Conservation (phyloP, 768 basidiomycete genomes). For the Mycena leptocephala region DNA sequence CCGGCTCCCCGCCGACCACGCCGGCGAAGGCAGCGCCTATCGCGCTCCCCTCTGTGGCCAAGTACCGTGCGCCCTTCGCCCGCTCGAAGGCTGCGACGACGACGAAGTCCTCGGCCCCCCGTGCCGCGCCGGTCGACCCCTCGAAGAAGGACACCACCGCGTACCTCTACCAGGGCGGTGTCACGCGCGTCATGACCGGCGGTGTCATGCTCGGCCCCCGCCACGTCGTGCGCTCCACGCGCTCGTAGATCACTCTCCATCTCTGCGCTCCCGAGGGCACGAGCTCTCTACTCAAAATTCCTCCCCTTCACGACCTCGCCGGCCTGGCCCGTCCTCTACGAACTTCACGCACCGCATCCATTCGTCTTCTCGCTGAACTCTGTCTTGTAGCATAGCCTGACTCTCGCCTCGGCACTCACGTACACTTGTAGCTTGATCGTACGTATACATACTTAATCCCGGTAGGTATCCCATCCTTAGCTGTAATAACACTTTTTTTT, state of each 20-base stretch:
- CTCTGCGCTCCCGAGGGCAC: too few relatives aligned
- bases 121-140: background rate
- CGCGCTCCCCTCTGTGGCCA: constrained; percentile 5
- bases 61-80: background rate
- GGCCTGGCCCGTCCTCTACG: background rate
- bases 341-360: background rate
- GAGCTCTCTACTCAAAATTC: background rate
- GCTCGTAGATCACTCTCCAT: background rate
- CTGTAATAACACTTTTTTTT: constrained; percentile 3
- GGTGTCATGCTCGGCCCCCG: constrained; percentile 41
- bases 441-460: background rate
- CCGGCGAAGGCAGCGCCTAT: constrained; percentile 1
- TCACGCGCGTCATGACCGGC: constrained; percentile 36
- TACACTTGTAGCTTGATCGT: background rate
- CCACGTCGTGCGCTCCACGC: background rate
- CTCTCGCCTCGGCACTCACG: background rate
- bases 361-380: background rate
- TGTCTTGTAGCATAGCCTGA: constrained; percentile 2
- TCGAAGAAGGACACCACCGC: constrained; percentile 14
- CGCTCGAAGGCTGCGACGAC: background rate
- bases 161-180: constrained; percentile 27
- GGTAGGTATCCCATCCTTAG: background rate
- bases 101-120: background rate
- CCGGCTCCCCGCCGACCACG: constrained; percentile 22
- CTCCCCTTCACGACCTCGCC: background rate